Conservation (phyloP, 768 basidiomycete species). For the Thelephora aurantiotincta region DNA sequence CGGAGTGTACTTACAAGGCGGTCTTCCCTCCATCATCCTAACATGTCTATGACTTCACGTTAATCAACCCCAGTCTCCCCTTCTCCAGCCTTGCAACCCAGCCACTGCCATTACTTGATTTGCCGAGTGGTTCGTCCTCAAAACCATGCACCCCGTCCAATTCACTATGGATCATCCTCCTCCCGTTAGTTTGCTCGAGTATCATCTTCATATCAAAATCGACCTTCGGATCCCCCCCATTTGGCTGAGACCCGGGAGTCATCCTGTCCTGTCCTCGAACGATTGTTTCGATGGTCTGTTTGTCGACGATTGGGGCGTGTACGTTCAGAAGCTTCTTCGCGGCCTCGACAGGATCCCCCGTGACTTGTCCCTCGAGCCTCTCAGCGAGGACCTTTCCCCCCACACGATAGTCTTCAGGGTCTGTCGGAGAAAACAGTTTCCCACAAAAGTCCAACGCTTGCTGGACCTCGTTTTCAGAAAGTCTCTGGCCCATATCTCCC, state of each 20-base stretch:
- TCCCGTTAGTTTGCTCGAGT: constrained; percentile 53
- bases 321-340: constrained; percentile 32
- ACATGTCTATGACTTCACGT: too few species aligned
- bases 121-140: constrained; percentile 43
- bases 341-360: background rate
- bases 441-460: constrained; percentile 68
- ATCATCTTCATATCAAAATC: constrained; percentile 29
- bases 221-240: constrained; percentile 13
- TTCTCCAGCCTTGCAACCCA: constrained; percentile 40
- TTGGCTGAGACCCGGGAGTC: background rate
- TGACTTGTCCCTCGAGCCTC: background rate
- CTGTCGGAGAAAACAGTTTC: constrained; percentile 55
- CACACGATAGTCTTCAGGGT: constrained; percentile 39
- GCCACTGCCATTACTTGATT: constrained; percentile 23
- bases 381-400: constrained; percentile 5
- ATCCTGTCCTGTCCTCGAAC: constrained; percentile 11
- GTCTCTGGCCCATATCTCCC: constrained; percentile 56
- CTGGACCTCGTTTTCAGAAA: constrained; percentile 64
- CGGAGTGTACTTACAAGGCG: too few species aligned
- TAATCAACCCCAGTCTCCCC: constrained; percentile 39
- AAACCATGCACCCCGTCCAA: constrained; percentile 48
- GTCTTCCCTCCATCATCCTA: too few species aligned
- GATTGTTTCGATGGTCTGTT: constrained; percentile 12
- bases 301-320: constrained; percentile 23
- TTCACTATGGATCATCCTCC: constrained; percentile 53